These are phyloP conservation scores for Hypoxylon rickii DNA, from an alignment of 495 filamentous ascomycete genomes.

Conservation along the genomic window DNA sequence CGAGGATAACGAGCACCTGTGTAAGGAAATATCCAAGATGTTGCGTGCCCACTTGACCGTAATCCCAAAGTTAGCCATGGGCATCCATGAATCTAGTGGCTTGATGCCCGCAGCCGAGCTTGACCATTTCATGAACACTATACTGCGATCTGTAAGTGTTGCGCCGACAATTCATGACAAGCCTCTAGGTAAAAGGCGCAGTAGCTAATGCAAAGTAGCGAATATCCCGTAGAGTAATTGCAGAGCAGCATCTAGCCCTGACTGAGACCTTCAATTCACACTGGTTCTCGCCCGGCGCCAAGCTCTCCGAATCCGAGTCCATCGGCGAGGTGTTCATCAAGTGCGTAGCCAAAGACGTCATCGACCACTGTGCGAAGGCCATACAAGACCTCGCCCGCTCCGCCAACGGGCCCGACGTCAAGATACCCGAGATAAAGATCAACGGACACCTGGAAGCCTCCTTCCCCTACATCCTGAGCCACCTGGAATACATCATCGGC, in stretches of 20 bases:
- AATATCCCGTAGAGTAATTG: conserved; percentile 94
- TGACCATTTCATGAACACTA: conserved; percentile 93
- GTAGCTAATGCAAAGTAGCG: conserved; percentile 55
- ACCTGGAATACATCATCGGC: conserved; percentile 95
- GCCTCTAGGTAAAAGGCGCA: not conserved
- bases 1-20: conserved; percentile 90
- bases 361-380: conserved; percentile 77
- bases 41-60: conserved; percentile 88
- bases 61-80: conserved; percentile 92
- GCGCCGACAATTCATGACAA: not conserved
- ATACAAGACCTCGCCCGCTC: conserved; percentile 69
- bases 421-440: conserved; percentile 81
- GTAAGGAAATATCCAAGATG: conserved; percentile 75
- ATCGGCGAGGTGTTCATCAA: conserved; percentile 95
- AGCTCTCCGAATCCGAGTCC: conserved; percentile 76
- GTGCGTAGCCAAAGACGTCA: conserved; percentile 88
- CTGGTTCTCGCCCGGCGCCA: conserved; percentile 86
- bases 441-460: conserved; percentile 85
- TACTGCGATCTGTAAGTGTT: conserved; percentile 78
- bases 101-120: conserved; percentile 77
- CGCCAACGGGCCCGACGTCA: conserved; percentile 68
- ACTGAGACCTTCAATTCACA: conserved; percentile 93
- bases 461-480: conserved; percentile 95
- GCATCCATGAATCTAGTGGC: conserved; percentile 83
- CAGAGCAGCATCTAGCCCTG: conserved; percentile 95